A percentile compares a stretch with the other conserved stretches of the same genome.
Evolutionary conservation across 495 filamentous ascomycete species (phyloP).

Genomic region (Talaromyces ruber): DNA sequence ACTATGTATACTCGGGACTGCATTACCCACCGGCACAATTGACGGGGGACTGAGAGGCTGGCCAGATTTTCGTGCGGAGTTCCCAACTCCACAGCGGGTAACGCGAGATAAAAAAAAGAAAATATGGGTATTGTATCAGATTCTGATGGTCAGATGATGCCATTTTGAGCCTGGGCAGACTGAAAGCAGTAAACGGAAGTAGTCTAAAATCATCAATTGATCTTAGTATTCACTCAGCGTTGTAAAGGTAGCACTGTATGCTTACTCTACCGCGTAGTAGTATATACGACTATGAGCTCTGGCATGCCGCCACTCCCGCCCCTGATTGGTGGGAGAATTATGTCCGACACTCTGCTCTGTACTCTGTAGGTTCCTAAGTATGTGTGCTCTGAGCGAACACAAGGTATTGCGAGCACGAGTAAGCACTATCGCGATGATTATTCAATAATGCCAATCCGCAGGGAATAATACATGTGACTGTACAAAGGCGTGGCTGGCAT

Average conservation of each 20-base stretch:
- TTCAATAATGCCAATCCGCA: not conserved
- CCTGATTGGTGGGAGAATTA: constrained; percentile 30
- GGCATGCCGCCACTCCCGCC: not conserved
- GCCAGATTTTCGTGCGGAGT: not conserved
- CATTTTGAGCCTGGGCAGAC: not conserved
- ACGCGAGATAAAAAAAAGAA: not conserved
- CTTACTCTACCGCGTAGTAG: no score
- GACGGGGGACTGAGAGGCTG: not conserved
- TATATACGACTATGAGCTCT: no score
- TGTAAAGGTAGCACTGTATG: no score
- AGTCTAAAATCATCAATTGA: not conserved
- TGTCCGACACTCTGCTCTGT: constrained; percentile 11
- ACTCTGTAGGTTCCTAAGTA: no score
- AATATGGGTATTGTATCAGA: not conserved
- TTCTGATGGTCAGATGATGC: not conserved
- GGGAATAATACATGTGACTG: not conserved
- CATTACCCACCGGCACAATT: not conserved
- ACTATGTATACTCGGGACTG: no score
- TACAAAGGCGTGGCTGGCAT: not conserved
- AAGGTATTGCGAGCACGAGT: constrained; percentile 5
- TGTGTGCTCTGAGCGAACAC: constrained; percentile 6
- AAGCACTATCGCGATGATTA: not conserved
- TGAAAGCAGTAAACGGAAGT: not conserved
- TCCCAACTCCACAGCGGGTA: not conserved
- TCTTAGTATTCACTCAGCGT: no score